A percentile compares a stretch with the other conserved stretches of the same genome.
Evolutionary conservation across 495 filamentous ascomycete genomes (phyloP).

Genomic region (Podospora pseudoanserina): DNA sequence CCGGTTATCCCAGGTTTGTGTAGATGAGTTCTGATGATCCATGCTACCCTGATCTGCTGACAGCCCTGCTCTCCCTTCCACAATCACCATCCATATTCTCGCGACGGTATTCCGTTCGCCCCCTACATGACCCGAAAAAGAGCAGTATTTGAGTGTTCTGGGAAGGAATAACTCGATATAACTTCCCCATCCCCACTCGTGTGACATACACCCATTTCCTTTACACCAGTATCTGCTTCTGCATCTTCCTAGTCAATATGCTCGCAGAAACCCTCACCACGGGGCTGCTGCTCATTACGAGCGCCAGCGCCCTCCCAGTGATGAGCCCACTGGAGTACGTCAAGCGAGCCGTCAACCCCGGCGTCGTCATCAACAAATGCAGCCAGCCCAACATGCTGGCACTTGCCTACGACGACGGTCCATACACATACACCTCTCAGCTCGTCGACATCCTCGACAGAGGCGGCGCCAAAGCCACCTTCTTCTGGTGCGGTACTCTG

Average conservation of each 20-base stretch:
- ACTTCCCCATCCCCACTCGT: background rate
- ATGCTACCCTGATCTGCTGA: background rate
- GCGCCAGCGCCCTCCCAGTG: conserved; percentile 30
- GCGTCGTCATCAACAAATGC: conserved; percentile 43
- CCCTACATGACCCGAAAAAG: background rate
- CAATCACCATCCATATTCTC: background rate
- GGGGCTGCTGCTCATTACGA: conserved; percentile 30
- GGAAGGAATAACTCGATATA: background rate
- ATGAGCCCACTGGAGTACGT: conserved; percentile 35
- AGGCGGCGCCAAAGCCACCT: conserved; percentile 58
- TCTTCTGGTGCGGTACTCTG: conserved; percentile 55
- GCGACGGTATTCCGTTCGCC: background rate
- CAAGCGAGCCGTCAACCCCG: conserved; percentile 37
- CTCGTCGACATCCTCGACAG: conserved; percentile 63
- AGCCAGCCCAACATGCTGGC: conserved; percentile 40
- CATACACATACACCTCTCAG: conserved; percentile 61
- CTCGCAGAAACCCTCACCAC: conserved; percentile 27
- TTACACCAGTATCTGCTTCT: background rate
- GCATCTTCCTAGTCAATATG: conserved; percentile 23
- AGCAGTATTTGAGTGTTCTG: background rate
- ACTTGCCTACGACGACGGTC: conserved; percentile 71
- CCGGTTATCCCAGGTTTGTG: background rate
- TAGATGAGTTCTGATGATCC: background rate
- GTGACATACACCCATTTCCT: background rate
- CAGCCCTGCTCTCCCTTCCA: background rate